phyloP scores from a whole-genome alignment of 495 filamentous ascomycete species.

The Parmelia sp. region DNA sequence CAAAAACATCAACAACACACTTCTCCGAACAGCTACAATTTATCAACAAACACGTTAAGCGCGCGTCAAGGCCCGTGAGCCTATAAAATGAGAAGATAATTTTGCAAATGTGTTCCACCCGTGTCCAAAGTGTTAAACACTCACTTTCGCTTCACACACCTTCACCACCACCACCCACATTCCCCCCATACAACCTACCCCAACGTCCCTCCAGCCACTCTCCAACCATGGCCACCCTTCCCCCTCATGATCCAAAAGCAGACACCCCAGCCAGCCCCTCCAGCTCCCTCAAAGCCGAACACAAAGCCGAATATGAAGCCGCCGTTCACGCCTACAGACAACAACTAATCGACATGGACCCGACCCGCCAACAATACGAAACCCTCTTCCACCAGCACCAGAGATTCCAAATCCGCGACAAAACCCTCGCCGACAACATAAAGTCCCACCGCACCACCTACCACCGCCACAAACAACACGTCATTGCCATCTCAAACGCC shows the following conservation, averaged over 20 bases:
- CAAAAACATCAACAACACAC: background rate
- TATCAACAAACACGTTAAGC: background rate
- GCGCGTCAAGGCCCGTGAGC: background rate
- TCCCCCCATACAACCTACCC: background rate
- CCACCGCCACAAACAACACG: background rate
- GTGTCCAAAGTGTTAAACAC: background rate
- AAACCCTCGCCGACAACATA: too few species aligned
- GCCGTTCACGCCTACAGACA: background rate
- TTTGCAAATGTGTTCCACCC: background rate
- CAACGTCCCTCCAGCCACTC: background rate
- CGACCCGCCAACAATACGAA: background rate
- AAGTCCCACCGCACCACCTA: background rate
- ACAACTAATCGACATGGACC: accelerated
- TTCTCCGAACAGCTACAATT: background rate
- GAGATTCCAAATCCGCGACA: background rate
- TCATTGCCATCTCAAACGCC: background rate
- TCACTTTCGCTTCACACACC: background rate
- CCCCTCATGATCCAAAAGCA: background rate
- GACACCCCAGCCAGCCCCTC: background rate
- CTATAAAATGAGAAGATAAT: background rate
- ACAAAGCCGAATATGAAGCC: background rate
- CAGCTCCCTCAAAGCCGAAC: background rate
- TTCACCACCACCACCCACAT: background rate
- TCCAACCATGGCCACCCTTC: background rate
- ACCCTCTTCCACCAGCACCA: background rate